A percentile compares a stretch with the other conserved stretches of the same genome.
These are phyloP conservation scores for Pisolithus albus DNA, from an alignment of 768 basidiomycete species.

Conservation along the genomic window DNA sequence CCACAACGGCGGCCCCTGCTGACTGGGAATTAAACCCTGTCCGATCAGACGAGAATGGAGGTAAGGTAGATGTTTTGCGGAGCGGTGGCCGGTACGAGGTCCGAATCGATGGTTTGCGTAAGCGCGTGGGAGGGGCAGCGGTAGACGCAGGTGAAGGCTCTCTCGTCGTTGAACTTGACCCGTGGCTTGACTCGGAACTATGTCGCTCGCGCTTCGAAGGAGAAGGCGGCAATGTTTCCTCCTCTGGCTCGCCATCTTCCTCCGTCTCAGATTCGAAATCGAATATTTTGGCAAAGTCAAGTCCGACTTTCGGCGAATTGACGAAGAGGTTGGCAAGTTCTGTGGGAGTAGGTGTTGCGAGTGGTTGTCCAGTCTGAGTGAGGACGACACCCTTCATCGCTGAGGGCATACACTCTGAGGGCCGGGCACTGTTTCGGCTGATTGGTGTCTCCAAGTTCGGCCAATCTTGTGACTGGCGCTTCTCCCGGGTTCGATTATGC, in stretches of 20 bases:
- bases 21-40: constrained; percentile 24
- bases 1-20: constrained; percentile 2
- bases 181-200: constrained; percentile 20
- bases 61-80: constrained; percentile 16
- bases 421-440: constrained; percentile 29
- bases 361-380: constrained; percentile 67
- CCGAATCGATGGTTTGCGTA: constrained; percentile 54
- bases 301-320: constrained; percentile 60
- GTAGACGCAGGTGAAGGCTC: constrained; percentile 15
- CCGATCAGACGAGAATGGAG: constrained; percentile 37
- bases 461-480: constrained; percentile 9
- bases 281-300: constrained; percentile 75
- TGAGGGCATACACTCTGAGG: constrained; percentile 29
- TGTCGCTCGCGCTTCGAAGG: constrained; percentile 40
- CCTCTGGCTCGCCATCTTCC: constrained; percentile 26
- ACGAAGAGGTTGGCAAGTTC: constrained; percentile 64
- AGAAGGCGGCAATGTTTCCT: constrained; percentile 36
- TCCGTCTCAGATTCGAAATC: constrained; percentile 42
- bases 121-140: constrained; percentile 36
- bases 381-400: constrained; percentile 77
- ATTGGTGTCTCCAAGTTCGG: constrained; percentile 45
- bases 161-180: constrained; percentile 23
- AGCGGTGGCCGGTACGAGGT: constrained; percentile 23
- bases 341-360: constrained; percentile 63
- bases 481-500: constrained; percentile 19